Percentiles rank a stretch among this genome's conserved stretches.
Evolutionary conservation across 495 filamentous ascomycete genomes (phyloP).

Genomic region (Filosporella fistucella): DNA sequence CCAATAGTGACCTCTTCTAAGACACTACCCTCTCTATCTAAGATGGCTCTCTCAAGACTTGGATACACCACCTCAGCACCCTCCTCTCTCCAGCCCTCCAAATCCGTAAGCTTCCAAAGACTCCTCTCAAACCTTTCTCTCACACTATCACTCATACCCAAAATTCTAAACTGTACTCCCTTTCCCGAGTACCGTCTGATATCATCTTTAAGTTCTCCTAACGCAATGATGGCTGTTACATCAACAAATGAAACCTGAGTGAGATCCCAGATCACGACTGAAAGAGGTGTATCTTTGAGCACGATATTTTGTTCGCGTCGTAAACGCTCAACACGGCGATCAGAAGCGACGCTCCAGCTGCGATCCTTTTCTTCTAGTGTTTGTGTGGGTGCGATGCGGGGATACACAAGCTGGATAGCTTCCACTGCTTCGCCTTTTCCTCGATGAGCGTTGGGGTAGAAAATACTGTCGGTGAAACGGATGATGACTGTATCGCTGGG

Average conservation of each 20-base stretch:
- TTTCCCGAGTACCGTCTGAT: neutral
- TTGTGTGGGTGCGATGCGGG: neutral
- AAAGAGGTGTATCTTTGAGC: neutral
- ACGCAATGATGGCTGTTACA: neutral
- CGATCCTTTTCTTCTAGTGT: neutral
- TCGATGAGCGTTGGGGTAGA: neutral
- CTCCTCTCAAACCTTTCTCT: neutral
- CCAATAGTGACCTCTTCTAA: neutral
- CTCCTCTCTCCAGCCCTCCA: neutral
- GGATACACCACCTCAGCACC: neutral
- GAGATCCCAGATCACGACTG: neutral
- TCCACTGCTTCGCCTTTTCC: neutral
- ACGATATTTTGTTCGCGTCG: neutral
- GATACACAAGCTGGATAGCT: neutral
- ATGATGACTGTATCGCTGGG: neutral
- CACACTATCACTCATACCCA: neutral
- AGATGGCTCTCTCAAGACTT: neutral
- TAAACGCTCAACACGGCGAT: neutral
- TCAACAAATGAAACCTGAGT: neutral
- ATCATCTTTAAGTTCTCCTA: neutral
- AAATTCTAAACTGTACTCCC: neutral
- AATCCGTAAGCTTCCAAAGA: neutral
- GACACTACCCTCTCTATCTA: neutral
- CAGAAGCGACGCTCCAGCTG: neutral
- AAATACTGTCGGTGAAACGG: neutral